Percentiles rank a stretch among this genome's conserved stretches.
phyloP scores from a whole-genome alignment of 352 stramenopile genomes.

The Pythium periplocum region DNA sequence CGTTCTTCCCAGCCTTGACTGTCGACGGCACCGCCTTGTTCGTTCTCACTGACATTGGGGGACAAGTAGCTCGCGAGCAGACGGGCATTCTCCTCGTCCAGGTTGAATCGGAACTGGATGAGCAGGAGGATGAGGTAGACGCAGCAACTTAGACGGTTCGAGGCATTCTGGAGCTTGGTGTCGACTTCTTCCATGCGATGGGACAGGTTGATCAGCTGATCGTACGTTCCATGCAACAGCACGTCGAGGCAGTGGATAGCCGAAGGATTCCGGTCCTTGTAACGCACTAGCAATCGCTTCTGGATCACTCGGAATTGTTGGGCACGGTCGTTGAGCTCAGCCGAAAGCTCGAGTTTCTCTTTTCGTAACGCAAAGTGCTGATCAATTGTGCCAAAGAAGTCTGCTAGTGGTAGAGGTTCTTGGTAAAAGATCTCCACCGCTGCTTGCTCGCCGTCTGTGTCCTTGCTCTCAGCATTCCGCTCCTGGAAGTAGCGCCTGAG shows the following conservation, averaged over 20 bases:
- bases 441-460: constrained; percentile 6
- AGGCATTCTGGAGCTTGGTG: constrained; percentile 36
- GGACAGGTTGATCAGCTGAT: constrained; percentile 70
- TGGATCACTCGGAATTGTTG: constrained; percentile 88
- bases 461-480: constrained; percentile 19
- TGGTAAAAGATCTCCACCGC: constrained; percentile 69
- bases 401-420: constrained; percentile 76
- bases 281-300: constrained; percentile 86
- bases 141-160: constrained; percentile 67
- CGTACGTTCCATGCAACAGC: constrained; percentile 83
- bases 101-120: constrained; percentile 71
- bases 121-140: constrained; percentile 80
- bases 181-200: constrained; percentile 66
- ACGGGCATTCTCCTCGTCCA: constrained; percentile 55
- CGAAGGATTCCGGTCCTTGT: constrained; percentile 85
- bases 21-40: constrained; percentile 28
- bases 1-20: constrained; percentile 86
- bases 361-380: constrained; percentile 72
- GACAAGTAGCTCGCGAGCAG: constrained; percentile 68
- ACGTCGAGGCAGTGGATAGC: constrained; percentile 78
- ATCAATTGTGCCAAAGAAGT: constrained; percentile 88
- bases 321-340: constrained; percentile 76
- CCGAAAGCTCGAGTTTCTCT: constrained; percentile 52
- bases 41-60: constrained; percentile 49
- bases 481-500: constrained; percentile 47